These are phyloP conservation scores for Carex cristatella DNA, from an alignment of 176 grass and related monocot genomes.

Conservation along the genomic window DNA sequence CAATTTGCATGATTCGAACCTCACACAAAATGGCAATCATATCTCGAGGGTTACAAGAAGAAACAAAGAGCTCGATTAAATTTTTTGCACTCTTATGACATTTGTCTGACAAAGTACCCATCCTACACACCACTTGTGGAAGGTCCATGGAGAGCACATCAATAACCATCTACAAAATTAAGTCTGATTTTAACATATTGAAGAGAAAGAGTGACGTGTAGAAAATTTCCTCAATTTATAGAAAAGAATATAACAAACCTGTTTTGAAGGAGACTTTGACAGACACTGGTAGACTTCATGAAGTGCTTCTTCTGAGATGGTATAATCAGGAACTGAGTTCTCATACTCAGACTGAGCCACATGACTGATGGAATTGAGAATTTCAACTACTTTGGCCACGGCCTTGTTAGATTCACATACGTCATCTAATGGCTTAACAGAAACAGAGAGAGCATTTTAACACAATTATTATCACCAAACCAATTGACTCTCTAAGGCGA, in stretches of 20 bases:
- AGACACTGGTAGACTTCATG: slow-evolving; percentile 15
- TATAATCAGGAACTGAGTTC: slow-evolving; percentile 2
- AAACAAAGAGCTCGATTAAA: slow-evolving; percentile 10
- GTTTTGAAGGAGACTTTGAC: neutral
- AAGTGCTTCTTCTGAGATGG: slow-evolving; percentile 9
- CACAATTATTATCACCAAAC: neutral
- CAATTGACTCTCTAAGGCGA: neutral
- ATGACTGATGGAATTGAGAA: neutral
- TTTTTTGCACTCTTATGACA: neutral
- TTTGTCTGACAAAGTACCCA: slow-evolving; percentile 10
- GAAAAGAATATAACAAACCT: neutral
- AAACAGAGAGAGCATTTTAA: neutral
- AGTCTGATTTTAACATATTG: neutral
- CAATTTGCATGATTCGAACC: neutral
- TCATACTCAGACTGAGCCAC: neutral
- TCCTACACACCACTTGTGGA: slow-evolving; percentile 6
- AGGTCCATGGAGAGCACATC: slow-evolving; percentile 16
- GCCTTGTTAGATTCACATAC: neutral
- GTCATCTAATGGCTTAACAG: neutral
- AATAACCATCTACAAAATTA: slow-evolving; percentile 8
- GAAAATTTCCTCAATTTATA: neutral
- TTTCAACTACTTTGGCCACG: neutral
- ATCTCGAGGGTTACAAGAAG: slow-evolving; percentile 6
- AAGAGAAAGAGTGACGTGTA: neutral
- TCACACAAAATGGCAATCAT: slow-evolving; percentile 17